Conservation (phyloP, 1,284 basidiomycete species). For the Ganoderma leucocontextum region DNA sequence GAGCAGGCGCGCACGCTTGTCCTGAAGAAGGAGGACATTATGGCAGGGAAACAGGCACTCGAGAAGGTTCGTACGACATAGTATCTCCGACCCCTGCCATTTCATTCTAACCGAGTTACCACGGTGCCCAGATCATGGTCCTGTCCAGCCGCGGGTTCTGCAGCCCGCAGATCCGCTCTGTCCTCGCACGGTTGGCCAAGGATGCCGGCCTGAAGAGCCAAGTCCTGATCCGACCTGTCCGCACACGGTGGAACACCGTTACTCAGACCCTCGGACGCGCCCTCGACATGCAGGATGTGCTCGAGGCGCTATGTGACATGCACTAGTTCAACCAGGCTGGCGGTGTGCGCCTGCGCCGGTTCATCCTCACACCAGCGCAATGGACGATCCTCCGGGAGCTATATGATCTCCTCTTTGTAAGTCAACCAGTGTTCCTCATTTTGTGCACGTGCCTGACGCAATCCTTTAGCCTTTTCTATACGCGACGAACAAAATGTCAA, state of each 20-base stretch:
- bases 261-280: not conserved
- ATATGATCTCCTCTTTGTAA: not conserved
- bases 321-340: not conserved
- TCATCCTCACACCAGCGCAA: not conserved
- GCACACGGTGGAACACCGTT: constrained; percentile 5
- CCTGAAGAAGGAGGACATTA: not conserved
- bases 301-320: not conserved
- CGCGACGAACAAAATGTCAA: not conserved
- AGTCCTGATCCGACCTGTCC: not conserved
- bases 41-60: not conserved
- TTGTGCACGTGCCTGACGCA: too few relatives aligned
- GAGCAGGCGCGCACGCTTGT: too few relatives aligned
- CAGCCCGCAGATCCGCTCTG: not conserved
- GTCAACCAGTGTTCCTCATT: too few relatives aligned
- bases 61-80: too few relatives aligned
- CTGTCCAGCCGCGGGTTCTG: not conserved
- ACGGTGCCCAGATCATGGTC: not conserved
- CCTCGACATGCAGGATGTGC: not conserved
- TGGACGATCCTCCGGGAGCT: not conserved
- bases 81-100: too few relatives aligned
- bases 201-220: not conserved
- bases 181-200: not conserved
- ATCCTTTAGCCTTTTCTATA: constrained; percentile 2
- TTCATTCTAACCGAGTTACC: too few relatives aligned
- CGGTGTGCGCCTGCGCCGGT: not conserved